Conservation (phyloP, 345 rosid genomes). For the Geranium rotundifolium region DNA sequence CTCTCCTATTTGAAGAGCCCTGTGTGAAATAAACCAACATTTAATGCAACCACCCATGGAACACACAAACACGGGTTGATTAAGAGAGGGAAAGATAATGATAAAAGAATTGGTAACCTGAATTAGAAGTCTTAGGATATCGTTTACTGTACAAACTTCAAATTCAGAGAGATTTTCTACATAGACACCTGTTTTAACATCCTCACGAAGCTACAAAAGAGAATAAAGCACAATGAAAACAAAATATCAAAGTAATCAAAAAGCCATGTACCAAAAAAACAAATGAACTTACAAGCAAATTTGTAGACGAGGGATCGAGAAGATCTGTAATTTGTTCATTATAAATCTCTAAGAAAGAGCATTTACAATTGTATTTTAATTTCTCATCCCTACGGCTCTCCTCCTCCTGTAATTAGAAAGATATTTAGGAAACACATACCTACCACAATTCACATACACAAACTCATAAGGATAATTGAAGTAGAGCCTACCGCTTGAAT, state of each 20-base stretch:
- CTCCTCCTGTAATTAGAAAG: conserved; percentile 55
- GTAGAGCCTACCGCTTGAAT: conserved; percentile 64
- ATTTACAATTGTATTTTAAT: conserved; percentile 79
- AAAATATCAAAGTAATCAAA: conserved; percentile 4
- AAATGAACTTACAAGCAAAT: conserved; percentile 49
- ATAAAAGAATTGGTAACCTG: conserved; percentile 38
- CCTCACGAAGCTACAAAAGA: conserved; percentile 68
- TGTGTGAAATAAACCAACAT: conserved; percentile 14
- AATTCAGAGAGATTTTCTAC: conserved; percentile 91
- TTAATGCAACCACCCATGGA: conserved; percentile 5
- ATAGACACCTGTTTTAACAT: conserved; percentile 67
- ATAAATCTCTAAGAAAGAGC: conserved; percentile 93
- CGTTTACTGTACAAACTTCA: conserved; percentile 72
- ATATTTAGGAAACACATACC: conserved; percentile 1
- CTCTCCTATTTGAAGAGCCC: conserved; percentile 85
- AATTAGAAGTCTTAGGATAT: conserved; percentile 63
- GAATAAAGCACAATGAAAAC: background rate
- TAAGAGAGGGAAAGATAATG: background rate
- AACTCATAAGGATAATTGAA: conserved; percentile 8
- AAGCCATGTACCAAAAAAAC: conserved; percentile 3
- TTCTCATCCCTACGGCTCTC: conserved; percentile 88
- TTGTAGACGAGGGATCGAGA: conserved; percentile 84
- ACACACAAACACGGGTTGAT: background rate
- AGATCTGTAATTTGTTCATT: conserved; percentile 95
- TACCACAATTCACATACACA: background rate